Conservation (phyloP, 306 rosid genomes). For the Dryas alaskensis region DNA sequence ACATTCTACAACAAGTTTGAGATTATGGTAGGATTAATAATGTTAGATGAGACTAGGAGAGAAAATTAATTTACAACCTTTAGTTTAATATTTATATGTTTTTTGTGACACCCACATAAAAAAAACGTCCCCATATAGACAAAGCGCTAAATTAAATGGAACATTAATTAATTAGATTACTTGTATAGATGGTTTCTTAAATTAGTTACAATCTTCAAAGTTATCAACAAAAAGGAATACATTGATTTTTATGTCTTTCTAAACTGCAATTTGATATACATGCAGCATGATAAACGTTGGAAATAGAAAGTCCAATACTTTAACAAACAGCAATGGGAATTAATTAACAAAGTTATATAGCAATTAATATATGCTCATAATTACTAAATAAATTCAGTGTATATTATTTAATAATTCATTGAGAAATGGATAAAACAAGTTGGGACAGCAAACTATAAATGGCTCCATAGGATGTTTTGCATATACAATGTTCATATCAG, state of each 20-base stretch:
- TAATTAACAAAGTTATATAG: background rate
- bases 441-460: slow-evolving; percentile 32
- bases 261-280: slow-evolving; percentile 29
- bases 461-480: slow-evolving; percentile 19
- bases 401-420: slow-evolving; percentile 28
- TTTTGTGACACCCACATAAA: slow-evolving; percentile 22
- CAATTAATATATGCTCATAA: background rate
- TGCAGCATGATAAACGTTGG: slow-evolving; percentile 35
- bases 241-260: slow-evolving; percentile 6
- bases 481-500: background rate
- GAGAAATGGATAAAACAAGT: slow-evolving; percentile 39
- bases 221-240: background rate
- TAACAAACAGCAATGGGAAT: slow-evolving; percentile 20
- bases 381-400: slow-evolving; percentile 6
- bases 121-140: slow-evolving; percentile 26
- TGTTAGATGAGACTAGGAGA: slow-evolving; percentile 35
- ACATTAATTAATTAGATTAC: slow-evolving; percentile 35
- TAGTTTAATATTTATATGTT: background rate
- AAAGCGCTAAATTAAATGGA: slow-evolving; percentile 31
- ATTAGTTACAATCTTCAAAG: slow-evolving; percentile 20
- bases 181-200: slow-evolving; percentile 17
- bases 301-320: slow-evolving; percentile 40
- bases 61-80: slow-evolving; percentile 32
- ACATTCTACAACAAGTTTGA: slow-evolving; percentile 45
- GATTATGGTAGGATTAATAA: slow-evolving; percentile 35